Base-by-base conservation (phyloP, 176 grass and related monocot species). In the Oryza coarctata region DNA sequence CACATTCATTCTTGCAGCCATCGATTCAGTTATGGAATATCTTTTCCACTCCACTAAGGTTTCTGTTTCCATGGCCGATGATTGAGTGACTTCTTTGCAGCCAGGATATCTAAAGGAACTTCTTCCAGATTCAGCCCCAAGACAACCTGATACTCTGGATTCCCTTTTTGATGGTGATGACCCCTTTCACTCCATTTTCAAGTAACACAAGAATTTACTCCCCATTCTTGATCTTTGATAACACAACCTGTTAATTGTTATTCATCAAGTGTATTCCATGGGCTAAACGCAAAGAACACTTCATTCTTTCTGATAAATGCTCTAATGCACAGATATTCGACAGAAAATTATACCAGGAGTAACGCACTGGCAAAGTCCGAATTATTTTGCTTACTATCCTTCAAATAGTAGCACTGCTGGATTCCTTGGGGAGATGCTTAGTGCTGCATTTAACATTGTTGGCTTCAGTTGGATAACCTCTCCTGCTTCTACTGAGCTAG, bases 381-480 rank as follows among this genome's bases (percentile, higher is more conserved):
- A 88, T 58, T 92, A 79, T 62, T 92, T 74, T 75, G 90, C 90
- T 1, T 90, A 97, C 41, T 93, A 93, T 67, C 91, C 80, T 35
- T 79, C 86, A 29, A 93, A 90, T 44, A 92, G 83, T 15, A 97
- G 94, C 83, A 97, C 86, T 6, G 94, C 90, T 38, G 94, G 94
- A 18, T 97, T 97, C 77, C 73, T 97, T 13, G 94, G 91, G 15
- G 88, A 97, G 83, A 97, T 97, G 90, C 83, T 97, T 28, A 86
- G 88, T 83, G 62, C 94, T 18, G 88, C 86, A 14, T 88, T 91
- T 69, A 93, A 91, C 49, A 80, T 97, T 18, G 90, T 93, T 3
- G 90, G 94, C 12, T 91, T 93, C 86, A 97, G 74, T 67, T 93
- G 94, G 94, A 95, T 95, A 80, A 82, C 93, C 45, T 96, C 90